phyloP scores from a whole-genome alignment of 164 flowering plant species.

The Nymphaea thermarum region DNA sequence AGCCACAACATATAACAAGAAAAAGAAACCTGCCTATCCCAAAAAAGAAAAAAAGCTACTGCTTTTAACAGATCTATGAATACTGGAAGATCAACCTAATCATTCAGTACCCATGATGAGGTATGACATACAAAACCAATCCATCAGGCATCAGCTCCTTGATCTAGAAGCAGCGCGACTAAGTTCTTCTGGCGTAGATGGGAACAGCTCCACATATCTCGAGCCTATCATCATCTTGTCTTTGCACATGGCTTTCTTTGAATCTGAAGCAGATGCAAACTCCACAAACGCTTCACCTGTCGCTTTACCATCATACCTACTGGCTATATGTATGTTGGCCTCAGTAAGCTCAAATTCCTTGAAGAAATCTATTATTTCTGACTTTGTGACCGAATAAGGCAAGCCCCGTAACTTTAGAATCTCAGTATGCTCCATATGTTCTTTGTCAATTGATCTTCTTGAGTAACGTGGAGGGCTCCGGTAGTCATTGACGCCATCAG shows the following conservation, averaged over 20 bases:
- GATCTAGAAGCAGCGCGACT: slow-evolving; percentile 76
- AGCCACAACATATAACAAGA: neutral
- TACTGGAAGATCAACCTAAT: neutral
- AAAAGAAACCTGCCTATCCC: neutral
- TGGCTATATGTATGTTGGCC: slow-evolving; percentile 57
- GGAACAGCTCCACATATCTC: slow-evolving; percentile 81
- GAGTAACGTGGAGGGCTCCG: slow-evolving; percentile 47
- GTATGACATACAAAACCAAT: neutral
- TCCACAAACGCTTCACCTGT: slow-evolving; percentile 92
- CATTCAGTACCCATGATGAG: neutral
- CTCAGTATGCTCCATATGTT: slow-evolving; percentile 64
- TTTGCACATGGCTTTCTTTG: slow-evolving; percentile 73
- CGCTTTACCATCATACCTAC: slow-evolving; percentile 76
- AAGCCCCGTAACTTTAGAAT: slow-evolving; percentile 73
- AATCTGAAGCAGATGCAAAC: slow-evolving; percentile 72
- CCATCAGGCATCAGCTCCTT: slow-evolving; percentile 33
- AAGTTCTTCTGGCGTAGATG: slow-evolving; percentile 71
- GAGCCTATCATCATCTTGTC: slow-evolving; percentile 83
- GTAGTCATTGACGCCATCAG: slow-evolving; percentile 57
- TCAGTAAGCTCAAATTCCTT: slow-evolving; percentile 41
- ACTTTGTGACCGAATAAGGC: slow-evolving; percentile 60
- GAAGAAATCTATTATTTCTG: slow-evolving; percentile 65
- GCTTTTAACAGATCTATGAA: neutral
- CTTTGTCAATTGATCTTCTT: slow-evolving; percentile 56
- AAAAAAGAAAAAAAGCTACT: neutral